Evolutionary conservation across 331 rosid species (phyloP), one percentile per base, ranked within the genome.

Genomic region (Cydonia oblonga): DNA sequence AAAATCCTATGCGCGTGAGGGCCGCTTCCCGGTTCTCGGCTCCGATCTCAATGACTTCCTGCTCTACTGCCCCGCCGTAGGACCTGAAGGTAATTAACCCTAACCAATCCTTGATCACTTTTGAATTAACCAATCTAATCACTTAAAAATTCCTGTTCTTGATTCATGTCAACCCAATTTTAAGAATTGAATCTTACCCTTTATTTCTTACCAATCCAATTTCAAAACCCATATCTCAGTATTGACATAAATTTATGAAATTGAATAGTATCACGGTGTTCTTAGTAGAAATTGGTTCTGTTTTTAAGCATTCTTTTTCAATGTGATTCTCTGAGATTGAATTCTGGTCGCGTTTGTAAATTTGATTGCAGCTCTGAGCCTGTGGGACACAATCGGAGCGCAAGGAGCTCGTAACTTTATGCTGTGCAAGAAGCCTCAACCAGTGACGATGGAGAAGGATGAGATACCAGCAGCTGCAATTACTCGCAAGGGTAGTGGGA

Each of bases 1-100:
- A 25, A 95, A 95, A 66, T 85, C 87, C 5, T 95, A 95, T 38
- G 98, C 98, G 1, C 98, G 98, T 5, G 97, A 93, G 73, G 97
- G 98, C 1, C 90, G 98, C 19, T 89, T 93, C 18, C 98, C 98
- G 1, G 35, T 89, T 46, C 89, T 93, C 1, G 95, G 96, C 7
- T 81, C 83, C 9, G 80, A 89, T 44, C 82, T 78, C 76, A 22
- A 64, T n/a, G 84, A 57, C 7, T 91, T 93, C 73, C 78, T 74
- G 18, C 97, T 93, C 35, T 93, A 91, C 75, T 89, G 92, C 70
- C 96, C 96, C 1, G 79, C 60, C 25, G 79, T 80, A 8, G 90
- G 96, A 70, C 85, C 86, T 38, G 96, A 91, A 64, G 97, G 97
- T 93, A 87, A 20, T n/a, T 24, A 30, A 3, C 3, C 0, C 38